Evolutionary conservation across 2,329 filamentous ascomycete genomes (phyloP).

Genomic region (Alternaria sp.): DNA sequence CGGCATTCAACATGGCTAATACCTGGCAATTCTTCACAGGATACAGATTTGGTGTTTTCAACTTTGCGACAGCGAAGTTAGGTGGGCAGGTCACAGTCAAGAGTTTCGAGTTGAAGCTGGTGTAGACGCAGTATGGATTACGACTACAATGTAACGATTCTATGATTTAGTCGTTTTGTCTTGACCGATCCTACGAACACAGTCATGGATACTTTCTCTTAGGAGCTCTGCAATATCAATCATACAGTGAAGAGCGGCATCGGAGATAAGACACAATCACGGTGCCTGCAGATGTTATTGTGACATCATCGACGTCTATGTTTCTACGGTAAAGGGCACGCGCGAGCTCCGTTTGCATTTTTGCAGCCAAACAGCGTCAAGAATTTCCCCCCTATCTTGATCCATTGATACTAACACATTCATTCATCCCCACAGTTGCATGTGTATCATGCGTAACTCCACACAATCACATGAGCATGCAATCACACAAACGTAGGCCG

Average conservation of each 20-base stretch:
- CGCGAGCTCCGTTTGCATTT: not conserved
- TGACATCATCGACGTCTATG: not conserved
- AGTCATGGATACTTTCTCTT: not conserved
- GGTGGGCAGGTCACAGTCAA: conserved; percentile 44
- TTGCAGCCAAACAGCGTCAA: not conserved
- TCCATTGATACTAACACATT: not conserved
- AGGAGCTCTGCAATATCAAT: not conserved
- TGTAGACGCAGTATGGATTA: conserved; percentile 4
- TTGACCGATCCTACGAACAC: not conserved
- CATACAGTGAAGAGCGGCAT: not conserved
- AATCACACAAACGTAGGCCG: not conserved
- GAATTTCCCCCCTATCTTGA: not conserved
- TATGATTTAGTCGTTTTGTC: not conserved
- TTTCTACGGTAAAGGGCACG: not conserved
- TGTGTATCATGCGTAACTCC: not conserved
- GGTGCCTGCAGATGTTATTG: not conserved
- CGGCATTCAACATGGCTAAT: conserved; percentile 45
- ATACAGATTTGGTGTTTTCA: conserved; percentile 52
- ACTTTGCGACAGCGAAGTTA: conserved; percentile 48
- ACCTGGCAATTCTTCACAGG: conserved; percentile 53
- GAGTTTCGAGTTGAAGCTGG: conserved; percentile 24
- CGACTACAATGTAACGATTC: not conserved
- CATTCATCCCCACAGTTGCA: not conserved
- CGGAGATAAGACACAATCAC: not conserved
- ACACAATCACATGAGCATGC: not conserved